Base-by-base conservation (phyloP, 2,329 filamentous ascomycete species). In the Verticillium albo-atrum region DNA sequence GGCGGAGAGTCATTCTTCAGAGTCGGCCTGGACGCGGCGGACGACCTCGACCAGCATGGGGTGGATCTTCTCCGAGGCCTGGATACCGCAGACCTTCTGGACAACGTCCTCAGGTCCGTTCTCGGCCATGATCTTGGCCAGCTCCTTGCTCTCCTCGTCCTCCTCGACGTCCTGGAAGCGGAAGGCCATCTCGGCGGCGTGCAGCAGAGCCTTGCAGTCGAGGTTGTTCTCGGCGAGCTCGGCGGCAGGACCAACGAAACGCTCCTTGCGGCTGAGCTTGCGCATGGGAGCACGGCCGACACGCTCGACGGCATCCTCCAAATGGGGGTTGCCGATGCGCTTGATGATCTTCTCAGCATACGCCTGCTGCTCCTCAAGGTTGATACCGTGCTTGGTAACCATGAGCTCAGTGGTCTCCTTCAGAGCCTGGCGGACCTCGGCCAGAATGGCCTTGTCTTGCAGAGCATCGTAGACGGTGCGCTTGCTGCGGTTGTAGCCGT, bases 151-250 rank as follows among this genome's bases (percentile, higher is more conserved):
- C 84, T 98, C 95, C 0, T 96, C 91, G 64, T 99, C 95, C 14
- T 88, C 92, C 67, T 93, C 86, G 59, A 97, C 90, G 68, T 97
- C 91, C 79, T 97, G 93, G 88, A 98, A 99, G 64, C 90, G 91
- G 74, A 99, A 89, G 6, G 91, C 89, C 87, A 94, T 92, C 81
- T 98, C 94, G 53, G 95, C 86, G 23, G 91, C 90, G 60, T 89
- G 89, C 57, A 98, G 80, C 30, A 99, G 83, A 57, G 85, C 87
- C 60, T 87, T 82, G 73, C 88, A 89, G 67, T 85, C 83, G 76
- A 91, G 82, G 61, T 86, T 92, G 61, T 84, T 82, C 81, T 97
- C 92, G 53, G 92, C 92, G 20, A 99, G 85, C 77, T 96, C 90
- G 10, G 91, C 86, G 53, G 95, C 94, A 5, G 95, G 95, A 53